phyloP scores from a whole-genome alignment of 1,284 basidiomycete species.

The Vanrija sp. region DNA sequence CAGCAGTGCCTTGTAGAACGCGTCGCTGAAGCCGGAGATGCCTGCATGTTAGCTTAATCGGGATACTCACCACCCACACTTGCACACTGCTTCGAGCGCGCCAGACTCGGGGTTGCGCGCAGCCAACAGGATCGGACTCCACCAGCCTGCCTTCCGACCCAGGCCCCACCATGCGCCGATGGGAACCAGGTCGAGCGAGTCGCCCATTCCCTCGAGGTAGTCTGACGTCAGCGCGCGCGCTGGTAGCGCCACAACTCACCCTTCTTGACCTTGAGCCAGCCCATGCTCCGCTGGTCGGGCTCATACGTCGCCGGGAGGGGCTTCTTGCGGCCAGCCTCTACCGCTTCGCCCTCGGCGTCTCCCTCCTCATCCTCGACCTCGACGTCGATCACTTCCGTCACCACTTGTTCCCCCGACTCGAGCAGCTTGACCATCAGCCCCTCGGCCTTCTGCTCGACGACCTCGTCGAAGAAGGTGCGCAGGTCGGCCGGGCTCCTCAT shows the following conservation, averaged over 20 bases:
- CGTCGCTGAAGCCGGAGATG: constrained; percentile 73
- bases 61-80: constrained; percentile 54
- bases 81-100: constrained; percentile 74
- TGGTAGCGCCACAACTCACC: constrained; percentile 25
- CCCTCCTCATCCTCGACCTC: constrained; percentile 20
- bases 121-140: constrained; percentile 84
- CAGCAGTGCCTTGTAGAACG: constrained; percentile 72
- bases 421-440: constrained; percentile 89
- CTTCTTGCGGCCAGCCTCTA: constrained; percentile 59
- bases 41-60: constrained; percentile 12
- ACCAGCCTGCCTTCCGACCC: constrained; percentile 89
- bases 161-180: constrained; percentile 86
- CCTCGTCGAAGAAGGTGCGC: constrained; percentile 72
- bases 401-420: constrained; percentile 43
- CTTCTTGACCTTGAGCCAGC: constrained; percentile 82
- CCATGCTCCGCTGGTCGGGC: constrained; percentile 59
- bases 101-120: constrained; percentile 69
- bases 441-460: constrained; percentile 78
- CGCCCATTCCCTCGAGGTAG: constrained; percentile 52
- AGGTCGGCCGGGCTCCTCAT: constrained; percentile 52
- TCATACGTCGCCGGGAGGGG: constrained; percentile 83
- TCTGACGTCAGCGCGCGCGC: constrained; percentile 51
- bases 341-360: constrained; percentile 25
- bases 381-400: constrained; percentile 29
- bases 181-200: constrained; percentile 60